Evolutionary conservation across 2,329 filamentous ascomycete species (phyloP).

Genomic region (Neoscytalidium dimidiatum): DNA sequence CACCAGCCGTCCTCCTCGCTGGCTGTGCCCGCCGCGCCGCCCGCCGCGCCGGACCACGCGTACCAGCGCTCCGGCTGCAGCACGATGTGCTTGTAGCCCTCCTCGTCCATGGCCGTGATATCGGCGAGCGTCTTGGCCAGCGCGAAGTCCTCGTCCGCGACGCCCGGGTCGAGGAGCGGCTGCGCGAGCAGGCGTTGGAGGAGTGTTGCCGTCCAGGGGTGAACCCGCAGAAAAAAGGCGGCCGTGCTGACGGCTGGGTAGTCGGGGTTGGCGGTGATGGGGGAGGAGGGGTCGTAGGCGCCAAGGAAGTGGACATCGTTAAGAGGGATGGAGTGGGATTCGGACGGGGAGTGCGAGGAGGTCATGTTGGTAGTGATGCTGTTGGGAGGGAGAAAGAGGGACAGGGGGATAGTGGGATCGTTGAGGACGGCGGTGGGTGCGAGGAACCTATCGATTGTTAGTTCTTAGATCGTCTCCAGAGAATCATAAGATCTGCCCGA

Average conservation of each 20-base stretch:
- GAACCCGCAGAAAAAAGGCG: constrained; percentile 34
- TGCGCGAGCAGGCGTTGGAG: constrained; percentile 25
- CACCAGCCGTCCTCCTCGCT: background rate
- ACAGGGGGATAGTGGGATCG: constrained; percentile 32
- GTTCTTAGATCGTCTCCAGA: no score
- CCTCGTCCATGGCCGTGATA: background rate
- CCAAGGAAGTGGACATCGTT: constrained; percentile 29
- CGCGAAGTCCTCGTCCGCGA: constrained; percentile 40
- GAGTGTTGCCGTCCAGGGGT: constrained; percentile 26
- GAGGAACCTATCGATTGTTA: constrained; percentile 24
- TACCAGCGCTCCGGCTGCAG: constrained; percentile 17
- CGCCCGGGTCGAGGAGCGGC: constrained; percentile 24
- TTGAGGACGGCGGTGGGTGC: constrained; percentile 31
- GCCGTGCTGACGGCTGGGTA: constrained; percentile 27
- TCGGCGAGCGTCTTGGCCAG: constrained; percentile 39
- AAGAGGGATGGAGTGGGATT: constrained; percentile 20
- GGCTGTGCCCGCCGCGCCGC: background rate
- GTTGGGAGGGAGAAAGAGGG: constrained; percentile 34
- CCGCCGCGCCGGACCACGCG: constrained; percentile 19
- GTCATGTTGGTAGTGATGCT: constrained; percentile 31
- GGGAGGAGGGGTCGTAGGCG: constrained; percentile 28
- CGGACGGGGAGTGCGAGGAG: constrained; percentile 33
- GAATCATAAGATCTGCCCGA: no score
- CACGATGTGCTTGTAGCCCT: background rate
- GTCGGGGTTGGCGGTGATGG: constrained; percentile 25